phyloP scores from a whole-genome alignment of 2,329 filamentous ascomycete species.

The Tolypocladium capitatum region DNA sequence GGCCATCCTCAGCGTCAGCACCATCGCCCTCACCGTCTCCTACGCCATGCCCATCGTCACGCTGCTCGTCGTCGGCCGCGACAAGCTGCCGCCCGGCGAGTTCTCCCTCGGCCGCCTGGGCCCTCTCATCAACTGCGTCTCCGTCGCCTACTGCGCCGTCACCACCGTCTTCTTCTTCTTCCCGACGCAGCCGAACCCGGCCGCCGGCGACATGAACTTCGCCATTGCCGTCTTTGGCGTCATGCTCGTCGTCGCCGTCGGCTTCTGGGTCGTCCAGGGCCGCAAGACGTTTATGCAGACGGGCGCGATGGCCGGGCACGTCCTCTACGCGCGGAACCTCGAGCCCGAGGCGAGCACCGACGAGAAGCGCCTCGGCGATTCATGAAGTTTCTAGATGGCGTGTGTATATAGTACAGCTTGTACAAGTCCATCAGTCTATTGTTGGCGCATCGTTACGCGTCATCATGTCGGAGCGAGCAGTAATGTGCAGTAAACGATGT shows the following conservation, averaged over 20 bases:
- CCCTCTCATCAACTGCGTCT: constrained; percentile 30
- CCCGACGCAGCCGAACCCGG: constrained; percentile 29
- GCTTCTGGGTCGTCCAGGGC: constrained; percentile 37
- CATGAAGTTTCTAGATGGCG: not conserved
- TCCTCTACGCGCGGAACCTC: constrained; percentile 6
- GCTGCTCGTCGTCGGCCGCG: constrained; percentile 35
- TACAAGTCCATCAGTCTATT: not conserved
- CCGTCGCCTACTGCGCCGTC: constrained; percentile 35
- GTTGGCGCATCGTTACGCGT: not conserved
- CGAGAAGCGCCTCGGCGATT: not conserved
- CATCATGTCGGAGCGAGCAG: not conserved
- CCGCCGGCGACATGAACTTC: constrained; percentile 40
- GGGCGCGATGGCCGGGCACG: constrained; percentile 6
- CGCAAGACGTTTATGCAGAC: constrained; percentile 14
- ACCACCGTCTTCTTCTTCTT: constrained; percentile 45
- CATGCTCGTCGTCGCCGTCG: constrained; percentile 35
- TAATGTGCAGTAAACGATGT: no score
- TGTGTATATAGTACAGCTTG: not conserved
- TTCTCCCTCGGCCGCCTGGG: constrained; percentile 34
- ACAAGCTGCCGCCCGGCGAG: constrained; percentile 32
- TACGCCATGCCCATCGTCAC: constrained; percentile 34
- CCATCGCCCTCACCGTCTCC: constrained; percentile 40
- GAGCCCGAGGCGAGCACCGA: not conserved
- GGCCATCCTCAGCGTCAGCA: constrained; percentile 41
- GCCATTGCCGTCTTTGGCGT: constrained; percentile 43